Conservation (phyloP, 1,139 yeast genomes). For the Geotrichum restrictum region DNA sequence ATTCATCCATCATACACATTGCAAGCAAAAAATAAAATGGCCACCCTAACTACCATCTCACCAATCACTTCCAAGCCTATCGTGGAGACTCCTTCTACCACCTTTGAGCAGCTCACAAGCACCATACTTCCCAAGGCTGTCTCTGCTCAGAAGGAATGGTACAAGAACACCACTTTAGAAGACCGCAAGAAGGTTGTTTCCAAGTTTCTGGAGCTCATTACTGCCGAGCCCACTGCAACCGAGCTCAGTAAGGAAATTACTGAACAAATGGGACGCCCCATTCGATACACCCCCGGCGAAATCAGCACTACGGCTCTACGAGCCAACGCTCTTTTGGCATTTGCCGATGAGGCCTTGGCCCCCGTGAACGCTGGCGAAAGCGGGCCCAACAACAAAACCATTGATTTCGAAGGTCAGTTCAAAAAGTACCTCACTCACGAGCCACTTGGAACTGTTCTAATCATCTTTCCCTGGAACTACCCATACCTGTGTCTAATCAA, state of each 20-base stretch:
- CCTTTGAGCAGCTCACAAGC: constrained; percentile 29
- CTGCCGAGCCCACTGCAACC: constrained; percentile 29
- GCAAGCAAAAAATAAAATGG: background rate
- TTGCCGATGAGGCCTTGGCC: constrained; percentile 38
- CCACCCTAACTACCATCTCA: constrained; percentile 33
- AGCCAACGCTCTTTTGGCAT: constrained; percentile 32
- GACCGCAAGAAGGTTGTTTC: constrained; percentile 35
- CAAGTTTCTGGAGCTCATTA: constrained; percentile 33
- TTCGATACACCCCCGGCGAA: constrained; percentile 38
- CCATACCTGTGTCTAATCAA: constrained; percentile 76
- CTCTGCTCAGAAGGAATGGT: constrained; percentile 36
- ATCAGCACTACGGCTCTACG: constrained; percentile 37
- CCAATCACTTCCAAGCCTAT: constrained; percentile 35
- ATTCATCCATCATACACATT: background rate
- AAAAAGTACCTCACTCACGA: constrained; percentile 52
- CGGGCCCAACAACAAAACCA: constrained; percentile 20
- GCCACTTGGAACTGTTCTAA: constrained; percentile 77
- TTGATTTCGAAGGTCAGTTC: constrained; percentile 29
- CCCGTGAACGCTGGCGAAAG: constrained; percentile 32
- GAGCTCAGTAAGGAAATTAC: constrained; percentile 36
- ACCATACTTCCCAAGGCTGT: constrained; percentile 30
- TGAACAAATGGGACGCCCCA: constrained; percentile 41
- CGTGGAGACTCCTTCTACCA: constrained; percentile 32
- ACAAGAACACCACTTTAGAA: constrained; percentile 27
- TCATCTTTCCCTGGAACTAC: constrained; percentile 86